Conservation (phyloP, 2,329 filamentous ascomycete species). For the Talaromyces sp. region DNA sequence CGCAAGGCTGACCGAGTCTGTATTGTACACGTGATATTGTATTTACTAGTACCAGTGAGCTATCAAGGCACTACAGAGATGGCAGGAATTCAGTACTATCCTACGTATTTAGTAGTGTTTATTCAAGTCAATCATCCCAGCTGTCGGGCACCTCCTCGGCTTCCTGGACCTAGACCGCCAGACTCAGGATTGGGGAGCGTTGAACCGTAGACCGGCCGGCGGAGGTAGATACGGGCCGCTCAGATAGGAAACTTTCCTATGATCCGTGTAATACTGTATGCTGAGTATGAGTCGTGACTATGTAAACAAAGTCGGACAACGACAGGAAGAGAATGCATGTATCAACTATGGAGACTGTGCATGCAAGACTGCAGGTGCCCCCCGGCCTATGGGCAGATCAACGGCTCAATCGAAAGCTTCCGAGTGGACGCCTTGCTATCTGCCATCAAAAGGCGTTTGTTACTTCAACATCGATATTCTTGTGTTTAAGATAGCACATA, state of each 20-base stretch:
- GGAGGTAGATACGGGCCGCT: neutral
- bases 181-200: neutral
- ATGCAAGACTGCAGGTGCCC: neutral
- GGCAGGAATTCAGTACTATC: too few relatives aligned
- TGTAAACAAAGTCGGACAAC: neutral
- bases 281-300: neutral
- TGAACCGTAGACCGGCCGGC: neutral
- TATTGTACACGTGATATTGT: neutral
- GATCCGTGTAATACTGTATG: neutral
- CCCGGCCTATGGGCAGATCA: slow-evolving; percentile 1
- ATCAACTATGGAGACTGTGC: neutral
- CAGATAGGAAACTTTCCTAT: neutral
- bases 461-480: neutral
- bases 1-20: slow-evolving; percentile 5
- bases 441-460: slow-evolving; percentile 1
- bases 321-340: neutral
- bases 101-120: too few relatives aligned
- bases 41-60: neutral
- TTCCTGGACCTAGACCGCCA: neutral
- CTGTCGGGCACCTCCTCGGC: neutral
- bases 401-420: slow-evolving; percentile 1
- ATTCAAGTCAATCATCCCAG: neutral
- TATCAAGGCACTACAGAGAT: neutral
- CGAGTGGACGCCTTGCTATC: slow-evolving; percentile 8
- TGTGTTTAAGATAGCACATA: neutral